phyloP scores from a whole-genome alignment of 441 rosid species.

The Heliophila coronopifolia region DNA sequence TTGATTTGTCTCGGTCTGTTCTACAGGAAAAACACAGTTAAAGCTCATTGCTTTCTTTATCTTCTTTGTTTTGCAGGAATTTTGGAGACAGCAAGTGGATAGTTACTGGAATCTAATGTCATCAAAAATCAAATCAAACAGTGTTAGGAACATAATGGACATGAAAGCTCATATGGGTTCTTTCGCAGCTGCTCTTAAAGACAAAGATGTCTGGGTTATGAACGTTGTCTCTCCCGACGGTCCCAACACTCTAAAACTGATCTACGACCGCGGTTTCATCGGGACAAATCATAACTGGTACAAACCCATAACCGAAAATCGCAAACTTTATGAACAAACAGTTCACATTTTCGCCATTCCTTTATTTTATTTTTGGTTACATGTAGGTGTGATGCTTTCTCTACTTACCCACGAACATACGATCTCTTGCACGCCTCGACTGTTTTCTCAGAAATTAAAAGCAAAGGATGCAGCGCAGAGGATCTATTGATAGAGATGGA shows the following conservation, averaged over 20 bases:
- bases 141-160: conserved; percentile 87
- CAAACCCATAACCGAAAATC: conserved; percentile 6
- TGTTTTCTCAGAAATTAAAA: conserved; percentile 64
- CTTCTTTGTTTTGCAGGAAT: conserved; percentile 44
- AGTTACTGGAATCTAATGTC: conserved; percentile 75
- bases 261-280: conserved; percentile 90
- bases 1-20: neutral
- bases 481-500: conserved; percentile 92
- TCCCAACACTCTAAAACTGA: conserved; percentile 75
- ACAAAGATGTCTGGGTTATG: conserved; percentile 95
- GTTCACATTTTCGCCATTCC: neutral
- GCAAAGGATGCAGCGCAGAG: conserved; percentile 73
- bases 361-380: neutral
- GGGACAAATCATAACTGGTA: conserved; percentile 87
- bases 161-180: conserved; percentile 95
- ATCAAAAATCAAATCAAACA: conserved; percentile 58
- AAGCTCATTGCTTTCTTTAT: neutral
- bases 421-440: conserved; percentile 94
- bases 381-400: conserved; percentile 88
- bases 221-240: conserved; percentile 84
- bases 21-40: neutral
- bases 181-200: conserved; percentile 81
- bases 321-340: neutral
- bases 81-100: conserved; percentile 70
- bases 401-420: conserved; percentile 89